phyloP scores from a whole-genome alignment of 768 basidiomycete species.

The Boletus fagicola region DNA sequence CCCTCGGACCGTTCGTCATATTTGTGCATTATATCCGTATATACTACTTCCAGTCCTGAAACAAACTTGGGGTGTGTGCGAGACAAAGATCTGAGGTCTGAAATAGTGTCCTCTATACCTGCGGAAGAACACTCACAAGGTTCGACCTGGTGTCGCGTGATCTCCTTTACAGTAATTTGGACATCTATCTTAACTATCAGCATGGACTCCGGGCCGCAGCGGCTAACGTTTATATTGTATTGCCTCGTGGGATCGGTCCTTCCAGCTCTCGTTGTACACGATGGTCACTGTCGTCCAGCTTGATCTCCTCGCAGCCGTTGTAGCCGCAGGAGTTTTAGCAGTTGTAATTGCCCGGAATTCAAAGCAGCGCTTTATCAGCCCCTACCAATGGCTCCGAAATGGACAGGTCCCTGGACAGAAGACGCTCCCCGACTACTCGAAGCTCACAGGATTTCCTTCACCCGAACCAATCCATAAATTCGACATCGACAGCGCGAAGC shows the following conservation, averaged over 20 bases:
- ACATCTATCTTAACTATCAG: no score
- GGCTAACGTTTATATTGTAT: no score
- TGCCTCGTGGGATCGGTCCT: not conserved
- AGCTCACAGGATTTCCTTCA: conserved; percentile 43
- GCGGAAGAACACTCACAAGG: not conserved
- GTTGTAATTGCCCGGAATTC: not conserved
- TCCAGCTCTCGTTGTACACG: not conserved
- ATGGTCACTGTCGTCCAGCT: conserved; percentile 11
- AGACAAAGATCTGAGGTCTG: not conserved
- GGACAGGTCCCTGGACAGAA: conserved; percentile 5
- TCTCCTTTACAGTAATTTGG: not conserved
- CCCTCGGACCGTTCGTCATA: not conserved
- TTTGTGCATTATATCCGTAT: not conserved
- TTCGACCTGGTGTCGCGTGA: not conserved
- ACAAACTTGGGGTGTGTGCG: not conserved
- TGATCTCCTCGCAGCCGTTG: not conserved
- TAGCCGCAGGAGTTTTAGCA: conserved; percentile 2
- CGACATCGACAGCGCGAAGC: conserved; percentile 40
- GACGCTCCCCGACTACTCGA: conserved; percentile 39
- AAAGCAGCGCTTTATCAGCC: not conserved
- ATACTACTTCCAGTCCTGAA: not conserved
- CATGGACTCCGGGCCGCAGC: not conserved
- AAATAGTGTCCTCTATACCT: not conserved
- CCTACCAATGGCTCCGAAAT: conserved; percentile 8
- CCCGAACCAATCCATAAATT: conserved; percentile 44